A percentile compares a stretch with the other conserved stretches of the same genome.
These are phyloP conservation scores for Lophiotrema nucula DNA, from an alignment of 495 filamentous ascomycete species.

Conservation along the genomic window DNA sequence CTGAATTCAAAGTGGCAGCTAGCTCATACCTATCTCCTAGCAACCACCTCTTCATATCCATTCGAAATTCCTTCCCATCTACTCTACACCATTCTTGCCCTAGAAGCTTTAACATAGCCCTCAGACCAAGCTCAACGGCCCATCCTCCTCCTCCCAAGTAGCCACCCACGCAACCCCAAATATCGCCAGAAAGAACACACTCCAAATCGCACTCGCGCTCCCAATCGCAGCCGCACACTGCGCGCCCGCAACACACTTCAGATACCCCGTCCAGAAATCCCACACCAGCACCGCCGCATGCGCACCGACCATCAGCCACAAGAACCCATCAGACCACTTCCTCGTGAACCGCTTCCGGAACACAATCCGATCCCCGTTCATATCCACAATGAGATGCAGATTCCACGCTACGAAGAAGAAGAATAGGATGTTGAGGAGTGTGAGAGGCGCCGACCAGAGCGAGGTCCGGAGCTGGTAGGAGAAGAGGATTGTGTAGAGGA, in stretches of 20 bases:
- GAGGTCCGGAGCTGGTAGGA: not conserved
- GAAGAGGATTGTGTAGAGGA: constrained; percentile 1
- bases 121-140: not conserved
- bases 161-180: constrained; percentile 13
- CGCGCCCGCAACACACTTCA: not conserved
- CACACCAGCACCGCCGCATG: not conserved
- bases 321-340: constrained; percentile 4
- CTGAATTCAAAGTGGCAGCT: too few relatives aligned
- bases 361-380: constrained; percentile 5
- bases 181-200: not conserved
- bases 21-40: too few relatives aligned
- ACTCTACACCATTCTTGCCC: too few relatives aligned
- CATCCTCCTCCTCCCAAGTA: constrained; percentile 2
- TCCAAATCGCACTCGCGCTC: not conserved
- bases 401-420: constrained; percentile 21
- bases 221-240: not conserved
- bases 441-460: not conserved
- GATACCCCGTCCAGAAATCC: constrained; percentile 1
- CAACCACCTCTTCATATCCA: too few relatives aligned
- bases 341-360: constrained; percentile 2
- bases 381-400: constrained; percentile 24
- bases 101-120: not conserved
- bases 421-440: constrained; percentile 7
- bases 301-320: not conserved
- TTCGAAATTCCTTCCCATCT: too few relatives aligned